A percentile compares a stretch with the other conserved stretches of the same genome.
Conservation (phyloP, 345 rosid species). For the Brassica carinata region DNA sequence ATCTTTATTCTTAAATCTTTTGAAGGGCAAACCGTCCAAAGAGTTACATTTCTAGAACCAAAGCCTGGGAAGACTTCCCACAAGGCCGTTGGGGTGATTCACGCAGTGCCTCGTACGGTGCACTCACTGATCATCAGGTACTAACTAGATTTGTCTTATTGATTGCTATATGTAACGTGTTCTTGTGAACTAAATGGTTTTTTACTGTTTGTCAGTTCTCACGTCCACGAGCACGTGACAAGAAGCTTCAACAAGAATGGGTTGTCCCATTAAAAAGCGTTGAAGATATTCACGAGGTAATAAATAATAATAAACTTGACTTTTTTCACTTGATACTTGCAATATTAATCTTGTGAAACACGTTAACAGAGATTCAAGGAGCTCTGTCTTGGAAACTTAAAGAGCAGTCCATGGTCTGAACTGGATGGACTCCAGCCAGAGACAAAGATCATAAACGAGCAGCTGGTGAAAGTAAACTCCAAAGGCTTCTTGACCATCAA, state of each 20-base stretch:
- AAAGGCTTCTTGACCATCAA: conserved; percentile 94
- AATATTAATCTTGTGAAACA: conserved; percentile 11
- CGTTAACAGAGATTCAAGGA: conserved; percentile 63
- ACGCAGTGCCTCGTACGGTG: conserved; percentile 81
- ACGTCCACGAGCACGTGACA: conserved; percentile 77
- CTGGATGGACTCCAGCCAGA: conserved; percentile 89
- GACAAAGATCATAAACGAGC: conserved; percentile 87
- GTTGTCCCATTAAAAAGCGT: conserved; percentile 61
- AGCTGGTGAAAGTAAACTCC: conserved; percentile 75
- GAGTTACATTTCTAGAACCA: conserved; percentile 89
- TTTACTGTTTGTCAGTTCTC: too few relatives aligned
- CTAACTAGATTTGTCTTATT: background rate
- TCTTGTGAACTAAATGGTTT: too few relatives aligned
- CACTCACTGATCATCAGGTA: conserved; percentile 86
- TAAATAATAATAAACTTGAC: conserved; percentile 18
- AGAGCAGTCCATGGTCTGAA: conserved; percentile 97
- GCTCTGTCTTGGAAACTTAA: conserved; percentile 77
- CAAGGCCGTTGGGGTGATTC: conserved; percentile 96
- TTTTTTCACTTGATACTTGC: conserved; percentile 20
- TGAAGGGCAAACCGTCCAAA: conserved; percentile 97
- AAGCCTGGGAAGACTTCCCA: conserved; percentile 91
- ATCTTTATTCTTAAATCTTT: conserved; percentile 29
- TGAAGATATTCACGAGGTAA: conserved; percentile 82
- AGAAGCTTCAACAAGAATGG: conserved; percentile 93
- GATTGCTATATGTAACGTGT: background rate